phyloP scores from a whole-genome alignment of 2,329 filamentous ascomycete genomes.

The Sphaerulina vaccinii region DNA sequence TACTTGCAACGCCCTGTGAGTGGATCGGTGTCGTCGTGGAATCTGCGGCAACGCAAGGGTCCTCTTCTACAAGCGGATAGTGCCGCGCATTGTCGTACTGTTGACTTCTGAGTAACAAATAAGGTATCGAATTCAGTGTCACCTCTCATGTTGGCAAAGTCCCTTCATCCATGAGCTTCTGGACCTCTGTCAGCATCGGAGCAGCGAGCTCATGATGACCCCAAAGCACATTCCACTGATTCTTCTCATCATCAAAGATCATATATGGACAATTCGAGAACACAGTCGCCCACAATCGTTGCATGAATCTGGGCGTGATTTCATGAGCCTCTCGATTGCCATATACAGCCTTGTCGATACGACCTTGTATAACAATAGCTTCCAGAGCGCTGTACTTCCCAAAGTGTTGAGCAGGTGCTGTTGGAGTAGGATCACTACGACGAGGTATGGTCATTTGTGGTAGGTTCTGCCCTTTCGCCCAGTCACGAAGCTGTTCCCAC shows the following conservation, averaged over 20 bases:
- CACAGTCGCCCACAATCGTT: conserved; percentile 45
- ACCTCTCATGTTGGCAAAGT: background rate
- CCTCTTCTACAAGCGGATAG: too few relatives aligned
- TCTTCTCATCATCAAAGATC: background rate
- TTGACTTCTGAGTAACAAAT: too few relatives aligned
- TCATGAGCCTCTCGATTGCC: conserved; percentile 31
- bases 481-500: conserved; percentile 44
- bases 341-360: conserved; percentile 14
- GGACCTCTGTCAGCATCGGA: background rate
- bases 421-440: conserved; percentile 3
- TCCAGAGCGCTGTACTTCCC: conserved; percentile 26
- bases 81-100: too few relatives aligned
- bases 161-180: background rate
- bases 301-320: conserved; percentile 48
- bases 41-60: too few relatives aligned
- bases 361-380: conserved; percentile 16
- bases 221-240: conserved; percentile 5
- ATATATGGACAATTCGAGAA: conserved; percentile 31
- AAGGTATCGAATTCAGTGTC: too few relatives aligned
- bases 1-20: too few relatives aligned
- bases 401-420: conserved; percentile 3
- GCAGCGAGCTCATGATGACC: conserved; percentile 5
- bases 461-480: conserved; percentile 35
- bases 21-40: too few relatives aligned
- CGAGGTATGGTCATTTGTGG: conserved; percentile 10